phyloP scores from a whole-genome alignment of 352 stramenopile genomes.

The Pythium scleroteichum region DNA sequence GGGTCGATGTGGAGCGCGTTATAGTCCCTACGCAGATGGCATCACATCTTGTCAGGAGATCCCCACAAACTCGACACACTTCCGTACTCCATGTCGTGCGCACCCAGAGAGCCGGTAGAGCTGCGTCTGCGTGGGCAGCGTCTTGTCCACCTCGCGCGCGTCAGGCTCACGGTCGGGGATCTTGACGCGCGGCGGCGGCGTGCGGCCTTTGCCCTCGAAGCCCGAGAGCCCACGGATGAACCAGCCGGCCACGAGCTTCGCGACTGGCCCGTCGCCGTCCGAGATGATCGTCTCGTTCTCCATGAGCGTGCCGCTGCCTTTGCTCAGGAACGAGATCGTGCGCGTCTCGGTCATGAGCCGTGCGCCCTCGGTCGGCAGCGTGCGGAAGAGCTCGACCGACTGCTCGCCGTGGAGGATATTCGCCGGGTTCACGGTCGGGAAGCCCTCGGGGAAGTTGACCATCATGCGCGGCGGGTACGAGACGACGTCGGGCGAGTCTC shows the following conservation, averaged over 20 bases:
- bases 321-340: conserved; percentile 83
- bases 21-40: conserved; percentile 71
- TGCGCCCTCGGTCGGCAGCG: conserved; percentile 58
- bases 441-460: conserved; percentile 57
- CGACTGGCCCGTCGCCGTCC: conserved; percentile 62
- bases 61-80: no score
- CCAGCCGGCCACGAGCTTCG: conserved; percentile 72
- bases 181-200: conserved; percentile 65
- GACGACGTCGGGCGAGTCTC: conserved; percentile 83
- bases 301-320: conserved; percentile 82
- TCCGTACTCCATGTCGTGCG: conserved; percentile 7
- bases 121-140: conserved; percentile 74
- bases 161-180: conserved; percentile 76
- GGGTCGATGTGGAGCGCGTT: conserved; percentile 94
- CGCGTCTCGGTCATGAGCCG: conserved; percentile 57
- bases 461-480: conserved; percentile 81
- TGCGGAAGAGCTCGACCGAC: conserved; percentile 76
- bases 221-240: conserved; percentile 82
- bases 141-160: conserved; percentile 61
- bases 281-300: conserved; percentile 82
- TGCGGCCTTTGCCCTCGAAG: conserved; percentile 70
- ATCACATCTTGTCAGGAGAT: not conserved
- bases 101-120: conserved; percentile 93
- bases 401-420: conserved; percentile 89
- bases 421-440: conserved; percentile 75